A percentile compares a stretch with the other conserved stretches of the same genome.
phyloP scores from a whole-genome alignment of 495 filamentous ascomycete genomes.

The Hypoxylon fragiforme region DNA sequence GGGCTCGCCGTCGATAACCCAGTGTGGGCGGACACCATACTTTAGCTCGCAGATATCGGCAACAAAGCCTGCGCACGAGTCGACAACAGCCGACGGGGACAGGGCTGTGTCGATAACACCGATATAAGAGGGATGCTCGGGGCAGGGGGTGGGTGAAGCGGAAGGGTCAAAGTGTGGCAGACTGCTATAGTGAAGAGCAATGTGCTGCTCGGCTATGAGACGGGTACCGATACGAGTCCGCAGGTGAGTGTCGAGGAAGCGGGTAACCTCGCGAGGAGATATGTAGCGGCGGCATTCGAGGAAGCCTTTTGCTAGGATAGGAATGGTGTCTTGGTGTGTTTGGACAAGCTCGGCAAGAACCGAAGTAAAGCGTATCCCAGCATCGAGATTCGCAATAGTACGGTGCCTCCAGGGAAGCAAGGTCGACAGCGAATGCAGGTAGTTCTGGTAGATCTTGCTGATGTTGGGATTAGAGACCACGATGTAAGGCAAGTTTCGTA shows the following conservation, averaged over 20 bases:
- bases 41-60: slow-evolving; percentile 95
- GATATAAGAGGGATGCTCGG: slow-evolving; percentile 71
- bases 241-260: slow-evolving; percentile 91
- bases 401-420: slow-evolving; percentile 77
- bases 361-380: slow-evolving; percentile 86
- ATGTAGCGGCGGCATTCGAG: slow-evolving; percentile 91
- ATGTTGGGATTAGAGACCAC: slow-evolving; percentile 96
- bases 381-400: slow-evolving; percentile 78
- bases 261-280: slow-evolving; percentile 73
- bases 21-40: slow-evolving; percentile 83
- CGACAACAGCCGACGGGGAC: slow-evolving; percentile 76
- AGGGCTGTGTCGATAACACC: slow-evolving; percentile 96
- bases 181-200: slow-evolving; percentile 85
- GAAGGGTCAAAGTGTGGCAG: slow-evolving; percentile 63
- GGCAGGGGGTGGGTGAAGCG: slow-evolving; percentile 48
- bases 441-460: slow-evolving; percentile 90
- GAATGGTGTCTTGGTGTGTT: slow-evolving; percentile 92
- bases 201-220: slow-evolving; percentile 94
- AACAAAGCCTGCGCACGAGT: slow-evolving; percentile 83
- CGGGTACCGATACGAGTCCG: slow-evolving; percentile 92
- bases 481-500: slow-evolving; percentile 94
- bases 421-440: slow-evolving; percentile 86
- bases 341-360: slow-evolving; percentile 91
- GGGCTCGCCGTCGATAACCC: slow-evolving; percentile 80
- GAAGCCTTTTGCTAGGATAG: slow-evolving; percentile 87